A percentile compares a stretch with the other conserved stretches of the same genome.
These are phyloP conservation scores for Acer yangbiense DNA, from an alignment of 345 rosid genomes.

Conservation along the genomic window DNA sequence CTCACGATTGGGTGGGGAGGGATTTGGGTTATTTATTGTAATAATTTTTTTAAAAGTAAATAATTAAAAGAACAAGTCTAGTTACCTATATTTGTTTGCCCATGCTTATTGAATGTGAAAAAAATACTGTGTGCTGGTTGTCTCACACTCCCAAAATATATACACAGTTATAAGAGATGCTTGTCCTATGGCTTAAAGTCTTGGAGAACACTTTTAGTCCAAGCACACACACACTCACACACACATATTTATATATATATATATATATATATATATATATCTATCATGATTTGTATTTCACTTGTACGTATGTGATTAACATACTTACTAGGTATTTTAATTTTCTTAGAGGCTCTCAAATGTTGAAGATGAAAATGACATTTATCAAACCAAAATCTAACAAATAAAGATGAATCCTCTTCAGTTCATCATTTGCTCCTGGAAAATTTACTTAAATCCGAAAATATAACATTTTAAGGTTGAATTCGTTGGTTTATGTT, in stretches of 20 bases:
- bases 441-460: background rate
- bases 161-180: background rate
- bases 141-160: background rate
- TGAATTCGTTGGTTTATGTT: background rate
- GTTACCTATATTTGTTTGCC: background rate
- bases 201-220: no score
- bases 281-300: background rate
- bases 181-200: no score
- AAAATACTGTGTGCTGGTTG: background rate
- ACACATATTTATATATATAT: no score
- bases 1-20: no score
- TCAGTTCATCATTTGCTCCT: background rate
- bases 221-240: no score
- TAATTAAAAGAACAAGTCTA: background rate
- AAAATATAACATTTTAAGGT: background rate
- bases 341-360: background rate
- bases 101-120: background rate
- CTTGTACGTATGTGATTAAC: background rate
- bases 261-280: background rate
- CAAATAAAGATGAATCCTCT: no score
- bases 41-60: background rate
- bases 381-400: background rate
- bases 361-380: background rate
- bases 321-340: background rate
- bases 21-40: no score